Evolutionary conservation across 345 rosid species (phyloP).

Genomic region (Hirschfeldia incana): DNA sequence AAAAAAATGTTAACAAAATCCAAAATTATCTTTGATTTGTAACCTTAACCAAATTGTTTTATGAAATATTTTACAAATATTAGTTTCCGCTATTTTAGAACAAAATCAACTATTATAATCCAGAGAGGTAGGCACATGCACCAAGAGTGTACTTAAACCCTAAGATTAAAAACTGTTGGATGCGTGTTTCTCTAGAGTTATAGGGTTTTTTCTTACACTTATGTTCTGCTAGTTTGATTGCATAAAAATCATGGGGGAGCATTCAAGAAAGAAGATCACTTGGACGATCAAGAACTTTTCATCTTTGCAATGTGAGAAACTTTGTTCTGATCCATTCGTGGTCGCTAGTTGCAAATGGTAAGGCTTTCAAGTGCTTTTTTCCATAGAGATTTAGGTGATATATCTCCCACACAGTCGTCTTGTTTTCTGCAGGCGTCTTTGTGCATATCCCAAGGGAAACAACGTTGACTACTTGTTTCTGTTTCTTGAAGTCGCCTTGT

Average conservation of each 20-base stretch:
- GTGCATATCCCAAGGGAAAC: constrained; percentile 69
- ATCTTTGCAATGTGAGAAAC: neutral
- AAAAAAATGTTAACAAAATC: neutral
- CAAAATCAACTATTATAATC: neutral
- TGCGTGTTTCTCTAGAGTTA: neutral
- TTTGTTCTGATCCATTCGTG: neutral
- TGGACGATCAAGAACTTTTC: neutral
- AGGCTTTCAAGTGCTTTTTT: neutral
- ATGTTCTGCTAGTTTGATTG: neutral
- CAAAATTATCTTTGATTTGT: neutral
- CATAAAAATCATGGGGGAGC: constrained; percentile 4
- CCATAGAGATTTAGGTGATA: neutral
- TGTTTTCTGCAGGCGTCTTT: constrained; percentile 53
- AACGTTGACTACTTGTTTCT: constrained; percentile 48
- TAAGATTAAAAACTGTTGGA: neutral
- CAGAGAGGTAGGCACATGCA: neutral
- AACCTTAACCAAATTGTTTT: neutral
- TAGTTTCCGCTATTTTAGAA: neutral
- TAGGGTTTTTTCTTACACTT: neutral
- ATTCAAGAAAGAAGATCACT: neutral
- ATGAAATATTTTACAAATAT: neutral
- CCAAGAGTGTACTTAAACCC: neutral
- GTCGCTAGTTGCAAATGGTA: constrained; percentile 10
- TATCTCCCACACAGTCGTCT: neutral
- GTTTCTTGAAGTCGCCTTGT: constrained; percentile 63